Evolutionary conservation across 176 grass and related monocot species (phyloP).

Genomic region (Phragmites australis): DNA sequence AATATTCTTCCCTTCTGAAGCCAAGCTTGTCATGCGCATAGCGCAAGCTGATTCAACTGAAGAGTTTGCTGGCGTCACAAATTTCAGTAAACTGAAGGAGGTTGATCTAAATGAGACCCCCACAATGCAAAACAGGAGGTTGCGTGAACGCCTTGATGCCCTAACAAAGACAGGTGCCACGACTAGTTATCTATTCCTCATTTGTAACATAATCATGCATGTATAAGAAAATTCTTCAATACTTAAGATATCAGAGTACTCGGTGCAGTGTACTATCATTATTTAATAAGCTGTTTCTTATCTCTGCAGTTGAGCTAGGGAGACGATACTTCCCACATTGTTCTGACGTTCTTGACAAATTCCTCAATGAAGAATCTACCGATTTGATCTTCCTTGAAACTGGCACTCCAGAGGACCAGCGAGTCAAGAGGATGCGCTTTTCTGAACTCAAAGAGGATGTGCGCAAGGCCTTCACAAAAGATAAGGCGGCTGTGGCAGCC

Average conservation of each 20-base stretch:
- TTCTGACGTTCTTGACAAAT: conserved; percentile 83
- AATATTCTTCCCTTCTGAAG: conserved; percentile 95
- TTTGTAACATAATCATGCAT: conserved; percentile 2
- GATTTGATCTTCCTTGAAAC: conserved; percentile 72
- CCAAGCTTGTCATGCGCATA: conserved; percentile 87
- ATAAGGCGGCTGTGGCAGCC: conserved; percentile 58
- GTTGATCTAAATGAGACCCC: conserved; percentile 93
- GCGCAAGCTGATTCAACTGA: conserved; percentile 81
- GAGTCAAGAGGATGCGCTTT: conserved; percentile 65
- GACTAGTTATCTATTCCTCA: background rate
- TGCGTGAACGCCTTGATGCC: conserved; percentile 73
- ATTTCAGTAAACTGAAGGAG: conserved; percentile 62
- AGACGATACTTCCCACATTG: conserved; percentile 82
- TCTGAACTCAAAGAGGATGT: conserved; percentile 90
- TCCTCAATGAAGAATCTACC: conserved; percentile 71
- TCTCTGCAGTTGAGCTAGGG: conserved; percentile 75
- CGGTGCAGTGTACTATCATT: background rate
- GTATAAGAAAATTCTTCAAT: background rate
- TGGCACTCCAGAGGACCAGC: conserved; percentile 71
- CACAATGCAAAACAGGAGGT: conserved; percentile 62
- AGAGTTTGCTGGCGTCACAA: conserved; percentile 69
- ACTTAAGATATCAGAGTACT: background rate
- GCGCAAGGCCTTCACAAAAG: conserved; percentile 77
- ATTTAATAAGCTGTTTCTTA: background rate
- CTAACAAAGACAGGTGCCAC: conserved; percentile 76